A percentile compares a stretch with the other conserved stretches of the same genome.
phyloP scores from a whole-genome alignment of 2,329 filamentous ascomycete genomes.

The Penicillium hesseltinei region DNA sequence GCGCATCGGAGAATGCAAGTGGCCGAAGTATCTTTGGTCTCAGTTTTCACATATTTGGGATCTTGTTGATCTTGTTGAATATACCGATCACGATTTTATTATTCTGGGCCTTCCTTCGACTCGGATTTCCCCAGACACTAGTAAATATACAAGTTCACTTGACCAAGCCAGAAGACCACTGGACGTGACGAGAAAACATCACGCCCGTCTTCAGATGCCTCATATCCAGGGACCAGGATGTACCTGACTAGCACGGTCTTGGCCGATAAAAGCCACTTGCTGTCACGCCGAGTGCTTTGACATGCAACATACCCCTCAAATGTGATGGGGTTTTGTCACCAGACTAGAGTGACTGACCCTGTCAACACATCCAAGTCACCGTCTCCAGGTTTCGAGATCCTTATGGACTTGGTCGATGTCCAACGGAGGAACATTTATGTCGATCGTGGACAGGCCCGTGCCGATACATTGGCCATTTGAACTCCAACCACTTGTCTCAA shows the following conservation, averaged over 20 bases:
- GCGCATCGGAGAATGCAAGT: conserved; percentile 9
- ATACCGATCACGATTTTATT: not conserved
- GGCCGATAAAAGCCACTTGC: not conserved
- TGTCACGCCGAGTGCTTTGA: conserved; percentile 3
- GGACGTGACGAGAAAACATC: not conserved
- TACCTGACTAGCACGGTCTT: not conserved
- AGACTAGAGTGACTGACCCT: not conserved
- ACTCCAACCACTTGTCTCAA: not conserved
- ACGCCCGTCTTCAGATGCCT: not conserved
- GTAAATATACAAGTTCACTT: not conserved
- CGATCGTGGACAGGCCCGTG: not conserved
- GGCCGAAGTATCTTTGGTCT: not conserved
- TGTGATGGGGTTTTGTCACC: not conserved
- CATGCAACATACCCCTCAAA: conserved; percentile 9
- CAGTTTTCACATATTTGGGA: not conserved
- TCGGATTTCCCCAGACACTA: not conserved
- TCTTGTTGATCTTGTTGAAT: not conserved
- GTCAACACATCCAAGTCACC: not conserved
- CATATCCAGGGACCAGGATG: not conserved
- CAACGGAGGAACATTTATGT: not conserved
- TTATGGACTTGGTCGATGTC: not conserved
- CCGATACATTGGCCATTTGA: not conserved
- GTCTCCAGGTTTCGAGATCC: not conserved
- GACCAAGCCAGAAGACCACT: conserved; percentile 8
- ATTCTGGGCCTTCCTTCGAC: not conserved